Conservation (phyloP, 257 asterid genomes). For the Oldenlandia corymbosa region DNA sequence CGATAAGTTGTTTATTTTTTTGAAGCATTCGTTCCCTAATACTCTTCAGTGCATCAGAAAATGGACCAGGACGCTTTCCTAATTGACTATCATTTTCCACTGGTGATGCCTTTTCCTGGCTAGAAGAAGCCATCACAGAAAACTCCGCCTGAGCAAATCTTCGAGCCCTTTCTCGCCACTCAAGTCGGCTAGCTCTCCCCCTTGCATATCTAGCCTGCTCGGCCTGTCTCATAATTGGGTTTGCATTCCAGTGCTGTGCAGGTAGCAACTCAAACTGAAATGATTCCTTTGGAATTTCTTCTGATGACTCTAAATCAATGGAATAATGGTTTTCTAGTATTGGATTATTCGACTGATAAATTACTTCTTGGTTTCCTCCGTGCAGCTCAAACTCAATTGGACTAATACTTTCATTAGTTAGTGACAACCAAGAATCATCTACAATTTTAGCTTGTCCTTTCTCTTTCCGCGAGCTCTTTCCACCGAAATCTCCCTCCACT, state of each 20-base stretch:
- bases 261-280: background rate
- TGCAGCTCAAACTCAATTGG: conserved; percentile 18
- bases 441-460: conserved; percentile 39
- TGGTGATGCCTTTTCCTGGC: conserved; percentile 32
- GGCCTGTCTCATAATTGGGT: background rate
- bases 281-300: background rate
- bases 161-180: conserved; percentile 29
- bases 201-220: no score
- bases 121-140: conserved; percentile 26
- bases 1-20: conserved; percentile 30
- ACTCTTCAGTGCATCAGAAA: conserved; percentile 49
- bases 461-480: conserved; percentile 40
- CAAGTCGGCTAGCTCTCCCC: conserved; percentile 7
- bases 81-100: conserved; percentile 26
- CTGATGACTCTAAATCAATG: background rate
- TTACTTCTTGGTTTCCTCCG: background rate
- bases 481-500: conserved; percentile 25
- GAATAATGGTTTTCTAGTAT: conserved; percentile 4
- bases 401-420: conserved; percentile 17
- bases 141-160: conserved; percentile 45
- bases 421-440: conserved; percentile 48
- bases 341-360: background rate
- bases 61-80: conserved; percentile 41
- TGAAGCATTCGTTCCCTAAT: conserved; percentile 35
- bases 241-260: background rate